Evolutionary conservation across 805 yeast genomes (phyloP).

Genomic region (Saccharomycopsis fermentans): DNA sequence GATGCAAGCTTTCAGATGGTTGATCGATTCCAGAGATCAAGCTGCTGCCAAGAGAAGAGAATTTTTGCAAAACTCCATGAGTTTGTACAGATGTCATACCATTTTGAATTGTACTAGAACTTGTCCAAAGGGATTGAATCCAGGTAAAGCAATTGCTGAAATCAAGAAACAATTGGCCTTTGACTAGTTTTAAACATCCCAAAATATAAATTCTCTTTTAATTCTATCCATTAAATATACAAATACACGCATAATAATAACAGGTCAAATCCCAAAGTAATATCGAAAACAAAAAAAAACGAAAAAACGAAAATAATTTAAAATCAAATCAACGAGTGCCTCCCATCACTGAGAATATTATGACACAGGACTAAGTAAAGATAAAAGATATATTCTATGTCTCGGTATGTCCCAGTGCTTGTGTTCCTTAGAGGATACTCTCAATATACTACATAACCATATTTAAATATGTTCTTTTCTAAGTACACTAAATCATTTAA

Average conservation of each 20-base stretch:
- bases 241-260: not conserved
- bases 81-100: conserved; percentile 96
- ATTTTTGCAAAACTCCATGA: conserved; percentile 93
- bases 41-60: conserved; percentile 73
- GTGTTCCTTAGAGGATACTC: not conserved
- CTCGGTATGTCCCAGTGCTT: not conserved
- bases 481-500: not conserved
- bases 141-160: conserved; percentile 95
- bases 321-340: not conserved
- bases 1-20: conserved; percentile 99
- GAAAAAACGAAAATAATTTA: no score
- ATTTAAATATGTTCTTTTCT: not conserved
- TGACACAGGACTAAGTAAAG: not conserved
- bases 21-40: conserved; percentile 93
- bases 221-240: not conserved
- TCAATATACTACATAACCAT: not conserved
- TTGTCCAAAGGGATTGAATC: conserved; percentile 97
- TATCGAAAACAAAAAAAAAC: not conserved
- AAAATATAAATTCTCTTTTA: not conserved
- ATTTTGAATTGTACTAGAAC: conserved; percentile 98
- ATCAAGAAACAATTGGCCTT: conserved; percentile 89
- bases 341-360: not conserved
- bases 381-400: not conserved
- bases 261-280: not conserved
- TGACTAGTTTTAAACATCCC: conserved; percentile 34